Evolutionary conservation across 1,284 basidiomycete species (phyloP).

Genomic region (Inonotus obliquus): DNA sequence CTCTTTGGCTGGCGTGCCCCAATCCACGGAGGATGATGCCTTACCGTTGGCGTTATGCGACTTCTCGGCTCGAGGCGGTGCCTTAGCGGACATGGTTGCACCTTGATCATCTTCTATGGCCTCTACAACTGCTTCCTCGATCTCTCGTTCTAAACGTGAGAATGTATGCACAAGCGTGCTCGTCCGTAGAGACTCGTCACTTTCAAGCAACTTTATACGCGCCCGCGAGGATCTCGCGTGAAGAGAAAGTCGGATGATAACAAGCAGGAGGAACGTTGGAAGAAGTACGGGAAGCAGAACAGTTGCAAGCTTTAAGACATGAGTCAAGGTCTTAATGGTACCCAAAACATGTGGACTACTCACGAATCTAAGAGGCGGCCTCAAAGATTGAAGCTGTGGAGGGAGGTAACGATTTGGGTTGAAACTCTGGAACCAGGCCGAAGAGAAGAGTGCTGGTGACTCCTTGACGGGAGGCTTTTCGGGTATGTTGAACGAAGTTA

Average conservation of each 20-base stretch:
- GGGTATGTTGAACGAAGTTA: slow-evolving; percentile 19
- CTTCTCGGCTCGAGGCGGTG: neutral
- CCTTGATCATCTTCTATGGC: slow-evolving; percentile 12
- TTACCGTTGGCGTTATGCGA: neutral
- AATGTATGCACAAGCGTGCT: slow-evolving; percentile 19
- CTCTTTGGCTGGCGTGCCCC: slow-evolving; percentile 8
- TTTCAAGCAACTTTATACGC: slow-evolving; percentile 25
- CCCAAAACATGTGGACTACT: slow-evolving; percentile 25
- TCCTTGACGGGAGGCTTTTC: slow-evolving; percentile 17
- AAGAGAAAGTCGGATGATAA: slow-evolving; percentile 22
- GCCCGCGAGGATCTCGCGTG: slow-evolving; percentile 23
- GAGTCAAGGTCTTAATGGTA: slow-evolving; percentile 28
- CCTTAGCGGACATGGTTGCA: neutral
- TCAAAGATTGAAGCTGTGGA: slow-evolving; percentile 29
- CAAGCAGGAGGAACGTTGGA: slow-evolving; percentile 29
- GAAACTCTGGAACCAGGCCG: slow-evolving; percentile 17
- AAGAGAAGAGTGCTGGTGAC: slow-evolving; percentile 17
- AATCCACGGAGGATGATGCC: neutral
- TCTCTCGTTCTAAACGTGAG: slow-evolving; percentile 5
- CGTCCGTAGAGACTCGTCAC: slow-evolving; percentile 11
- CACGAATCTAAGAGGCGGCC: slow-evolving; percentile 36
- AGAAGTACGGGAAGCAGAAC: slow-evolving; percentile 30
- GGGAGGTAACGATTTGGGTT: slow-evolving; percentile 23
- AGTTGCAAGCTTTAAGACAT: slow-evolving; percentile 19
- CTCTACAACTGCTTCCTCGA: slow-evolving; percentile 15